These are phyloP conservation scores for Debaryomyces psychrophilus DNA, from an alignment of 1,139 yeast species.

Conservation along the genomic window DNA sequence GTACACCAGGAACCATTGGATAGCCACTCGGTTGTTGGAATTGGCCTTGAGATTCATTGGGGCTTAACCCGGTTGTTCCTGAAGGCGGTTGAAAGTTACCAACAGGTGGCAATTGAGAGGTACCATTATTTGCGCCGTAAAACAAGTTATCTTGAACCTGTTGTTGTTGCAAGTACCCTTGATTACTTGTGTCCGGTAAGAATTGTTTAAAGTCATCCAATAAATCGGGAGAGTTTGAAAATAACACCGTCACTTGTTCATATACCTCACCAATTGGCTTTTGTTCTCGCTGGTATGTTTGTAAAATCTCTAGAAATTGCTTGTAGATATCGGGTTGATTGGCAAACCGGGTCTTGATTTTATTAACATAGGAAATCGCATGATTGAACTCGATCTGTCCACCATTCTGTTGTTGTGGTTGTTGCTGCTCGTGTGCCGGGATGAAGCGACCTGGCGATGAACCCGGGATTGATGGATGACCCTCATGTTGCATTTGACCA, in stretches of 20 bases:
- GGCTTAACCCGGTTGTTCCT: constrained; percentile 37
- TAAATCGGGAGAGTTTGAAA: constrained; percentile 92
- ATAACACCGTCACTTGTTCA: constrained; percentile 85
- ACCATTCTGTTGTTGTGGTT: constrained; percentile 39
- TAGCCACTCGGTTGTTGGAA: constrained; percentile 7
- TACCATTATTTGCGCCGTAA: constrained; percentile 27
- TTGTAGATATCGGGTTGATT: constrained; percentile 95
- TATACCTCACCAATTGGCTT: constrained; percentile 94
- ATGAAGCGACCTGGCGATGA: constrained; percentile 15
- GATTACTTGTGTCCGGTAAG: constrained; percentile 81
- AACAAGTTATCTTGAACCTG: constrained; percentile 27
- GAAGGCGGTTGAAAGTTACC: constrained; percentile 91
- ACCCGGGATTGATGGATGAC: constrained; percentile 8
- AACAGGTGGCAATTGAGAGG: constrained; percentile 83
- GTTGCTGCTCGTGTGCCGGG: constrained; percentile 23
- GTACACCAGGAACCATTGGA: constrained; percentile 11
- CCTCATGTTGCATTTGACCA: constrained; percentile 7
- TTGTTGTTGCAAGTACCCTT: constrained; percentile 22
- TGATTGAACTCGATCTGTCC: constrained; percentile 97
- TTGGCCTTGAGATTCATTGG: constrained; percentile 24
- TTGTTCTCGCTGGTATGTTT: constrained; percentile 94
- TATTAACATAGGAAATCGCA: constrained; percentile 94
- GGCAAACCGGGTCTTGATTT: constrained; percentile 90
- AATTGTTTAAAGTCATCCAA: constrained; percentile 94
- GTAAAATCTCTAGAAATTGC: constrained; percentile 89